Evolutionary conservation across 176 grass and related monocot species (phyloP).

Genomic region (Cenchrus purpureus): DNA sequence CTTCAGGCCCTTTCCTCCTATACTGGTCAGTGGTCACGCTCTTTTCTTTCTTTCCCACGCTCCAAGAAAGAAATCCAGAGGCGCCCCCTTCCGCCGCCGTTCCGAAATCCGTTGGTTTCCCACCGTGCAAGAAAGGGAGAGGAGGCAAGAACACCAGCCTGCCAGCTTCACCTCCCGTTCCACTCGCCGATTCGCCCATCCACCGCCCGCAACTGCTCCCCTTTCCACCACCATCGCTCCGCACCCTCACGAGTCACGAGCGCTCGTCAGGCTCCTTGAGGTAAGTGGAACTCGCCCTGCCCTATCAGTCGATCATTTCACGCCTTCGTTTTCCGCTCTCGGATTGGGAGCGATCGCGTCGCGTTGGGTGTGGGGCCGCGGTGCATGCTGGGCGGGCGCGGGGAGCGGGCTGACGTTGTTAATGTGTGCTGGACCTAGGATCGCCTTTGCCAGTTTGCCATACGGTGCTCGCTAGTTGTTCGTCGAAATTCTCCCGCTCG

Average conservation of each 20-base stretch:
- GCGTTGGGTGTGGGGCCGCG: not conserved
- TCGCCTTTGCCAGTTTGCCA: not conserved
- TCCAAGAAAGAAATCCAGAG: constrained; percentile 33
- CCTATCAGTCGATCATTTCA: not conserved
- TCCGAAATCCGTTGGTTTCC: not conserved
- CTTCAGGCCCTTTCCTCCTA: not conserved
- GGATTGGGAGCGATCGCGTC: not conserved
- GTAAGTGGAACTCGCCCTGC: not conserved
- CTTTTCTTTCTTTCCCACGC: not conserved
- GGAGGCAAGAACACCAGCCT: not conserved
- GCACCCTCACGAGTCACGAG: not conserved
- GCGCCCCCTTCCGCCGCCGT: not conserved
- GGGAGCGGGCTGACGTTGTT: not conserved
- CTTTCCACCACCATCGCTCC: no score
- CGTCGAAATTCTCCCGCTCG: constrained; percentile 15
- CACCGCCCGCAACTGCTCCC: not conserved
- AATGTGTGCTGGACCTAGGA: not conserved
- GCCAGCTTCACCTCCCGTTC: not conserved
- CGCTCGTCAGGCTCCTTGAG: not conserved
- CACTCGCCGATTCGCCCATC: not conserved
- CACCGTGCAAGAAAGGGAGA: constrained; percentile 24
- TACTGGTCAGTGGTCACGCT: not conserved
- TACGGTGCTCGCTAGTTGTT: constrained; percentile 3
- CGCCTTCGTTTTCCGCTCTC: no score
- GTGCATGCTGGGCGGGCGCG: not conserved